phyloP scores from a whole-genome alignment of 495 filamentous ascomycete genomes.

The Platismatia glauca region DNA sequence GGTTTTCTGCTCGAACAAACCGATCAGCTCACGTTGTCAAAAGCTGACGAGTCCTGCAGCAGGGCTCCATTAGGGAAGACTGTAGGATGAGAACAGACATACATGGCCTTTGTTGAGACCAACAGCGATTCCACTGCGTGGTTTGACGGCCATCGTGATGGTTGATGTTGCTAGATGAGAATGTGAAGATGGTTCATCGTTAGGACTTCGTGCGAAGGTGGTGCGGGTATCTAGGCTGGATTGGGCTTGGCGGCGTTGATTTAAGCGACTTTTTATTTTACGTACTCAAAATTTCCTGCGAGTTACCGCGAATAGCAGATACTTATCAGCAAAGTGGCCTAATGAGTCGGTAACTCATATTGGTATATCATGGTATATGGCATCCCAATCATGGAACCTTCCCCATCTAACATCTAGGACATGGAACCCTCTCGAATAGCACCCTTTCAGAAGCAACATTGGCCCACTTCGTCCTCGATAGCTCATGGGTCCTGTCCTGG shows the following conservation, averaged over 20 bases:
- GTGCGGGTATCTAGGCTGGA: neutral
- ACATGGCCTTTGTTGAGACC: constrained; percentile 88
- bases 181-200: neutral
- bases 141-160: constrained; percentile 46
- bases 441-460: neutral
- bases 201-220: neutral
- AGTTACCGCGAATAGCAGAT: no score
- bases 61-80: constrained; percentile 25
- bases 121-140: constrained; percentile 66
- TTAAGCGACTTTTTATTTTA: constrained; percentile 1
- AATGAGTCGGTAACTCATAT: neutral
- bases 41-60: neutral
- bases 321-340: neutral
- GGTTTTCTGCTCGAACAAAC: constrained; percentile 61
- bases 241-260: neutral
- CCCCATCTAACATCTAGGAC: neutral
- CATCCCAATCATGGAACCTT: neutral
- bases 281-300: no score
- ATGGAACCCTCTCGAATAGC: neutral
- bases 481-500: constrained; percentile 1
- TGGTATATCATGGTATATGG: neutral
- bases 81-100: constrained; percentile 35
- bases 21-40: neutral
- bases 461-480: neutral
- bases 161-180: constrained; percentile 4